A percentile compares a stretch with the other conserved stretches of the same genome.
Evolutionary conservation across 2,329 filamentous ascomycete genomes (phyloP).

Genomic region (Claviceps pazoutovae): DNA sequence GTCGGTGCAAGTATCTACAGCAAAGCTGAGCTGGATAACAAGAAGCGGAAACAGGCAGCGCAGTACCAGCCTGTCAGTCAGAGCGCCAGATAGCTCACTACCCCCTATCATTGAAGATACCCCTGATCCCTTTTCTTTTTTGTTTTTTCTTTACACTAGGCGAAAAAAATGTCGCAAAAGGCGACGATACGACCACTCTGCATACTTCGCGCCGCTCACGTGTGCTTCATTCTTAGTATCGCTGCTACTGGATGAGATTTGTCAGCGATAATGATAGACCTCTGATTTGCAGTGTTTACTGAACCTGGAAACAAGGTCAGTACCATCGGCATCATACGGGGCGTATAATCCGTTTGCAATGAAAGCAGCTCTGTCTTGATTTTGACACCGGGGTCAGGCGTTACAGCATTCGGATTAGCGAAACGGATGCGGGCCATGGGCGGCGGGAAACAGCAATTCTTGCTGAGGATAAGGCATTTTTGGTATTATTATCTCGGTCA

Average conservation of each 20-base stretch:
- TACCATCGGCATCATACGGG: neutral
- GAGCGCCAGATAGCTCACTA: slow-evolving; percentile 12
- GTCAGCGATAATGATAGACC: neutral
- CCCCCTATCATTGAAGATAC: slow-evolving; percentile 6
- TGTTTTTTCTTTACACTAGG: neutral
- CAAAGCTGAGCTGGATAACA: slow-evolving; percentile 40
- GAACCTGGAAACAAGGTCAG: neutral
- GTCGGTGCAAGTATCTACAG: slow-evolving; percentile 43
- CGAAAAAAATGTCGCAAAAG: slow-evolving; percentile 2
- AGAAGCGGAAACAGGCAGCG: slow-evolving; percentile 19
- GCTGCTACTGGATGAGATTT: neutral
- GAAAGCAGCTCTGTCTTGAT: slow-evolving; percentile 4
- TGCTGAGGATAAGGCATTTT: slow-evolving; percentile 7
- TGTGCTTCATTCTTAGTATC: neutral
- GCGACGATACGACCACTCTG: neutral
- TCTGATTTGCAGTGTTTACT: neutral
- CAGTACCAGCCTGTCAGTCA: slow-evolving; percentile 24
- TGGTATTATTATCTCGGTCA: slow-evolving; percentile 2
- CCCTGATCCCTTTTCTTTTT: slow-evolving; percentile 5
- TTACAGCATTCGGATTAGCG: slow-evolving; percentile 7
- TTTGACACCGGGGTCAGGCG: slow-evolving; percentile 7
- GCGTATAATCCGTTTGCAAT: neutral
- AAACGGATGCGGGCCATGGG: neutral
- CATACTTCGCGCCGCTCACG: neutral
- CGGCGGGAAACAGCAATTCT: slow-evolving; percentile 1